These are phyloP conservation scores for Antrodiella citrinella DNA, from an alignment of 768 basidiomycete genomes.

Conservation along the genomic window DNA sequence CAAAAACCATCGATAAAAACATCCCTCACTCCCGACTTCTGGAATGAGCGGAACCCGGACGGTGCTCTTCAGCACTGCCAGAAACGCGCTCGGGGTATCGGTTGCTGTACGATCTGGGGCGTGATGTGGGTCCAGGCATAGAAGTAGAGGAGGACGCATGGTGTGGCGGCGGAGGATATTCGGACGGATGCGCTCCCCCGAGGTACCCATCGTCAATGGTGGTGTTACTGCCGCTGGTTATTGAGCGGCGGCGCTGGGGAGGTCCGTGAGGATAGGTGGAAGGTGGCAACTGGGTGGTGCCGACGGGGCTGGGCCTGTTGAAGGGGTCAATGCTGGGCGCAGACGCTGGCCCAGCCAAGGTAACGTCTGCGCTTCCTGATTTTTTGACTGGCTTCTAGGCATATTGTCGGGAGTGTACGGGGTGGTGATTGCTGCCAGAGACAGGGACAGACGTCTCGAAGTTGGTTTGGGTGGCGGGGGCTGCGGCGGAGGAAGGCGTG, in stretches of 20 bases:
- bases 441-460: slow-evolving; percentile 30
- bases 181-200: background rate
- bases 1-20: background rate
- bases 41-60: background rate
- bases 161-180: background rate
- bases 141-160: background rate
- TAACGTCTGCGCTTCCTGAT: slow-evolving; percentile 73
- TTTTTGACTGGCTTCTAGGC: slow-evolving; percentile 54
- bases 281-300: background rate
- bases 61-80: background rate
- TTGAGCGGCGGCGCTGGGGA: background rate
- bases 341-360: slow-evolving; percentile 66
- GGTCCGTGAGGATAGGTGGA: background rate
- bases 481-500: background rate
- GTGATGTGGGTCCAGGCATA: background rate
- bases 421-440: slow-evolving; percentile 33
- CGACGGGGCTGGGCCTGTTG: slow-evolving; percentile 14
- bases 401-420: slow-evolving; percentile 26
- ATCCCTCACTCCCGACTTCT: background rate
- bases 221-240: background rate
- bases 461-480: slow-evolving; percentile 13
- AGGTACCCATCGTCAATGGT: no score
- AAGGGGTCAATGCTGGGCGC: slow-evolving; percentile 34
- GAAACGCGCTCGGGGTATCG: background rate
- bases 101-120: background rate